Evolutionary conservation across 2,329 filamentous ascomycete species (phyloP), one percentile per base, ranked within the genome.

Genomic region (Nigrograna mackinnonii): DNA sequence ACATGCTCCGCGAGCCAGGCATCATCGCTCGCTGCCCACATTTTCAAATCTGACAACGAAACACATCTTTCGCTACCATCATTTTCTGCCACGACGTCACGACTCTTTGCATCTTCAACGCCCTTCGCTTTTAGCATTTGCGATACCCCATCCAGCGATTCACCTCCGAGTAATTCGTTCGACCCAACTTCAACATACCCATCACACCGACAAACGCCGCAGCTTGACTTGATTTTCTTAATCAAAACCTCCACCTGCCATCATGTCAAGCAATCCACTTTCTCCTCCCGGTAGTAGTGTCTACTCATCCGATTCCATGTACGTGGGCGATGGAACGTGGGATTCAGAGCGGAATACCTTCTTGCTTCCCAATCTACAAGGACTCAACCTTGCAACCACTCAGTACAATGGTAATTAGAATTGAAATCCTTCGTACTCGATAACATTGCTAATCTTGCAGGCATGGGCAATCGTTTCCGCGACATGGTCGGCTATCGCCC

Each of bases 281-380:
- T 86, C 86, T 52, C 78, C 85, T 52, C 79, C 88, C 37, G 88
- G 88, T 62, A 83, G 83, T 68, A 85, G 83, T 64, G 82, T 78
- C 52, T 92, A 92, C 70, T 77, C 79, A 55, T 90, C 86, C 38
- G 77, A 84, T 60, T 88, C 84, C n/a, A 76, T 91, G 77, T 78
- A 75, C 41, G 87, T 92, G 13, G 88, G 88, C 49, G 89, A 92
- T 64, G 89, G 89, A 17, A 92, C 89, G 22, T 94, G 89, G 88
- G 86, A 91, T 58, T 85, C 86, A 43, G 76, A 79, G 45, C 85
- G 85, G 63, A 89, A 91, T 60, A 84, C 80, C 14, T 94, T 92
- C 64, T 72, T 94, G 40, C 72, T 94, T 38, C 89, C 89, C 24
- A 91, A 91, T 60, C 72, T 94, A 34, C 76, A 85, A 57, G 87